phyloP scores from a whole-genome alignment of 164 flowering plant species.

The Euptelea pleiosperma region DNA sequence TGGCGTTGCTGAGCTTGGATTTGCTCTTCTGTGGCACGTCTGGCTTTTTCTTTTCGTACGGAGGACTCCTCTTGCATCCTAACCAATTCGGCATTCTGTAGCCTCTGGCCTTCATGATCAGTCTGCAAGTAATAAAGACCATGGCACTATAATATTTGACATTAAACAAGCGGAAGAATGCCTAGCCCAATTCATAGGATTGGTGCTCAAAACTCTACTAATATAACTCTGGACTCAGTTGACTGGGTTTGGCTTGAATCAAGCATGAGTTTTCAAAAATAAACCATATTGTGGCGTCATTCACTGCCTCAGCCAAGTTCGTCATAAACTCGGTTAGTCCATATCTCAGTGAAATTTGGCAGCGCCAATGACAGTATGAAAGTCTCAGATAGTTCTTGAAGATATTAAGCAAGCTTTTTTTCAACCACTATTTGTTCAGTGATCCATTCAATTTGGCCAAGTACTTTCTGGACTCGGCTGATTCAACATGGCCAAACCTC shows the following conservation, averaged over 20 bases:
- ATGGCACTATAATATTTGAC: too few relatives aligned
- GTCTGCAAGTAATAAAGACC: too few relatives aligned
- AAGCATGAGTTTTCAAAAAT: background rate
- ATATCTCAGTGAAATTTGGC: background rate
- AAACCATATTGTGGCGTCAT: background rate
- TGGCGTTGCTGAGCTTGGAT: constrained; percentile 80
- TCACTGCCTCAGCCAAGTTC: background rate
- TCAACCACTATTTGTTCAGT: background rate
- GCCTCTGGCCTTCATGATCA: constrained; percentile 84
- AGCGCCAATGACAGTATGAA: background rate
- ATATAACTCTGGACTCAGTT: too few relatives aligned
- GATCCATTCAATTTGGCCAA: constrained; percentile 5
- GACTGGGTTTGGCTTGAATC: background rate
- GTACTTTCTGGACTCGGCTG: background rate
- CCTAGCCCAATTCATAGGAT: too few relatives aligned
- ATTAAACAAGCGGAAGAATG: too few relatives aligned
- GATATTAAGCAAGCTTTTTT: background rate
- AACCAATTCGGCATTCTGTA: constrained; percentile 75
- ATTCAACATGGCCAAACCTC: background rate
- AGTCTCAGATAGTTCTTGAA: background rate
- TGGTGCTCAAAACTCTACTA: too few relatives aligned
- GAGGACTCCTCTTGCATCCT: constrained; percentile 91
- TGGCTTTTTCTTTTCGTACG: constrained; percentile 66
- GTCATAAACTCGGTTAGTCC: background rate
- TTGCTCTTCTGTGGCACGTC: constrained; percentile 83